Base-by-base conservation (phyloP, 1,284 basidiomycete genomes). In the Tylopilus orsonianus region DNA sequence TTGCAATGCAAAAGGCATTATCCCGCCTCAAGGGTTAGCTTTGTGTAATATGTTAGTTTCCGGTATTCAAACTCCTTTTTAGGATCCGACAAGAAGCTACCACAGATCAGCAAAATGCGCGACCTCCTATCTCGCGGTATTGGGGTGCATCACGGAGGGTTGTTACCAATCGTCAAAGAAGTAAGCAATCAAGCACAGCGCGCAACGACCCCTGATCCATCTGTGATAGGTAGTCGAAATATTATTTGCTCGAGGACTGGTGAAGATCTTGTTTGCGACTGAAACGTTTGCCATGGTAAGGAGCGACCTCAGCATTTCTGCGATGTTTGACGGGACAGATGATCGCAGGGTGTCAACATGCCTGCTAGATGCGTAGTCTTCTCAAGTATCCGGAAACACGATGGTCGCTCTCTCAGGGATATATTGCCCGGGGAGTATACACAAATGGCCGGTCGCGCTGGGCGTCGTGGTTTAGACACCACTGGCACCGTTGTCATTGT, bases 241-340 rank as follows among this genome's bases (percentile, higher is more conserved):
- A 35, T 77, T 99, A 14, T 99, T 99, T 65, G 90, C 94, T 8
- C 83, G 94, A 29, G 97, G 97, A 19, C 75, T 99, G 32, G 96
- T 99, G 51, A 99, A 99, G 70, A 87, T 98, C 14, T 73, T 99
- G 9, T 99, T 99, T 64, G 97, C 97, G 0, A 99, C 97, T 0
- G 97, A 99, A 70, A 99, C 97, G 0, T 99, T 99, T 67, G 97
- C 97, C 0, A 99, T 99, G 97, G 93, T 93, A 51, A 52, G 77
- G 41, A 33, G 10, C 18, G 26, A 26, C 44, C 30, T 13, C 41
- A 26, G 36, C 19, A 2, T 49, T 30, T 48, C 10, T 45, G 30
- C 33, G 19, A 47, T 39, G 19, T 41, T 46, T 53, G 41, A 50
- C 40, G 35, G 18, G 29, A 45, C 29, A 49, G 24, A 16, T 41